Evolutionary conservation across 805 yeast species (phyloP).

Genomic region (Tetrapisispora namnaoensis): DNA sequence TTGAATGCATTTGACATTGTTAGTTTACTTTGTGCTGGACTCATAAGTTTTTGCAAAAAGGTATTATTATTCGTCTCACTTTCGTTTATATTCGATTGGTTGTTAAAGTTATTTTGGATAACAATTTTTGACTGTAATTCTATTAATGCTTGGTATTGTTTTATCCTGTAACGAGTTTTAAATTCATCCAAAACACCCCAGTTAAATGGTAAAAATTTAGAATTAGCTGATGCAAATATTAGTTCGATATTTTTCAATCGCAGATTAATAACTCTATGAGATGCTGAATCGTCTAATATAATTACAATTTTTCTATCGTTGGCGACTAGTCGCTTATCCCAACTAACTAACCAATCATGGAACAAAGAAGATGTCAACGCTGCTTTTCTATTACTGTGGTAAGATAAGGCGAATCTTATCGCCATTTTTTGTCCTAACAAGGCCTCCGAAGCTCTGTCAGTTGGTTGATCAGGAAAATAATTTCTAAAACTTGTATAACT

Average conservation of each 20-base stretch:
- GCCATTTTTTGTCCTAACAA: slow-evolving; percentile 36
- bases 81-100: no score
- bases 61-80: slow-evolving; percentile 4
- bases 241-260: slow-evolving; percentile 36
- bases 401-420: slow-evolving; percentile 41
- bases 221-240: slow-evolving; percentile 31
- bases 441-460: slow-evolving; percentile 18
- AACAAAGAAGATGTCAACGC: slow-evolving; percentile 57
- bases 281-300: slow-evolving; percentile 50
- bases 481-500: slow-evolving; percentile 34
- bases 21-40: slow-evolving; percentile 35
- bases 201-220: slow-evolving; percentile 47
- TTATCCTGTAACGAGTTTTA: slow-evolving; percentile 46
- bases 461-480: slow-evolving; percentile 27
- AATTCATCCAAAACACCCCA: slow-evolving; percentile 59
- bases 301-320: slow-evolving; percentile 44
- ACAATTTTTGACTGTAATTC: slow-evolving; percentile 18
- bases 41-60: slow-evolving; percentile 13
- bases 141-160: slow-evolving; percentile 39
- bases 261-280: slow-evolving; percentile 49
- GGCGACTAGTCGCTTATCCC: slow-evolving; percentile 47
- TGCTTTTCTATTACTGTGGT: slow-evolving; percentile 50
- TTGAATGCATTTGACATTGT: slow-evolving; percentile 49
- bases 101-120: slow-evolving; percentile 4
- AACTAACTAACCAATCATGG: slow-evolving; percentile 49